Evolutionary conservation across 1,139 yeast genomes (phyloP), one percentile per base, ranked within the genome.

Genomic region (Debaryomyces udenii): DNA sequence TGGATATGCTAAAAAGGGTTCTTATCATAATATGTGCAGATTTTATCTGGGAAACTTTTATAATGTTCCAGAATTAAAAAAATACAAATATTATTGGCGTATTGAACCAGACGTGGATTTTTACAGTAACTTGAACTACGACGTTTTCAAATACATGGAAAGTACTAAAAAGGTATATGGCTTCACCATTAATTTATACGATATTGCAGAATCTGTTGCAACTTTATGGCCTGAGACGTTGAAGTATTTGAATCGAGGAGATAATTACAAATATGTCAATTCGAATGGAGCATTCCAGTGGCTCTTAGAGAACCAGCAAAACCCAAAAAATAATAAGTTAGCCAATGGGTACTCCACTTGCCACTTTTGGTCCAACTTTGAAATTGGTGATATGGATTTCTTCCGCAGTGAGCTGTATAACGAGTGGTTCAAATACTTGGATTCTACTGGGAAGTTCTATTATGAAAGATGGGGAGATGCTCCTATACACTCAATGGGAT

Each of bases 391-490:
- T 52, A 77, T 88, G 84, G 89, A 86, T 50, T 88, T 88, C 52
- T 86, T 73, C 65, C 66, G 96, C 32, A 64, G 76, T 15, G 81
- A 83, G 46, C 80, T 86, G 1, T 88, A 88, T 58, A 65, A 68
- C 31, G 66, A 69, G 14, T 88, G 87, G 82, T 79, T 83, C 48
- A 70, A 83, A 37, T 64, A 73, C 55, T 66, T 88, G 31, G 95
- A 88, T 48, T 50, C 70, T 3, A 64, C 81, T 0, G 95, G 96
- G 10, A 90, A 90, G 3, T 87, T 87, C 55, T 88, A 86, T 57
- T 87, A 87, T 53, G 96, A 88, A 59, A 64, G 96, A 43, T 87
- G 96, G 96, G 96, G 96, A 1, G 96, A 87, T 62, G 96, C 96
- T 0, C 96, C 96, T 0, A 91, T 88, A 1, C 95, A 86, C 58